phyloP scores from a whole-genome alignment of 2,329 filamentous ascomycete genomes.

The Penicillium sp. region DNA sequence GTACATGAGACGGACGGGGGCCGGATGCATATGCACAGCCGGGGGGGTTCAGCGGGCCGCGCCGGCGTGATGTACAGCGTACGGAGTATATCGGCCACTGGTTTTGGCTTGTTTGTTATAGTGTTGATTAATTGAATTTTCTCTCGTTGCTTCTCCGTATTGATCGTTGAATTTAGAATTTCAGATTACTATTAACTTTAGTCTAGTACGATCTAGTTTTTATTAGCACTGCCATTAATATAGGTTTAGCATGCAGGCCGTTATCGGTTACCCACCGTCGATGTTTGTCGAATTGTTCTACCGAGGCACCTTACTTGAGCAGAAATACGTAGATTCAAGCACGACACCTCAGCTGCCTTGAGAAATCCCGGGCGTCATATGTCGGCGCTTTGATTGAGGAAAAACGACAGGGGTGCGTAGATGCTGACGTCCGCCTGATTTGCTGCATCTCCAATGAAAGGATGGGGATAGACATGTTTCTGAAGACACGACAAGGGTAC shows the following conservation, averaged over 20 bases:
- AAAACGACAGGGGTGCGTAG: background rate
- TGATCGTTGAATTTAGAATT: too few relatives aligned
- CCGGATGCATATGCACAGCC: background rate
- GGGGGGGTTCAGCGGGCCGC: background rate
- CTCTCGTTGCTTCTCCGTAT: too few relatives aligned
- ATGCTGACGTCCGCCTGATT: background rate
- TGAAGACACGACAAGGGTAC: too few relatives aligned
- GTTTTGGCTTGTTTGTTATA: too few relatives aligned
- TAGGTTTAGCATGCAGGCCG: too few relatives aligned
- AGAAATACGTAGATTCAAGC: background rate
- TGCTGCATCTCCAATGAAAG: background rate
- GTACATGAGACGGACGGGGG: background rate
- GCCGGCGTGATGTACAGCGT: background rate
- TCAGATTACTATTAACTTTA: too few relatives aligned
- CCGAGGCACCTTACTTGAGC: too few relatives aligned
- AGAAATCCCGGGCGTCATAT: background rate
- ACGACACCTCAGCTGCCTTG: background rate
- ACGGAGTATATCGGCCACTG: background rate
- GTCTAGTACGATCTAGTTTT: background rate
- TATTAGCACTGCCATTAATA: background rate
- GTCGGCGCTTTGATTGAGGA: background rate
- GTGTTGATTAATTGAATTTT: too few relatives aligned
- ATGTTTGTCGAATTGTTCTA: too few relatives aligned
- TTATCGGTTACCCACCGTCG: background rate
- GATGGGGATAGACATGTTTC: background rate